Percentiles rank a stretch among this genome's conserved stretches.
These are phyloP conservation scores for Botrytis fragariae DNA, from an alignment of 2,329 filamentous ascomycete genomes.

Conservation along the genomic window DNA sequence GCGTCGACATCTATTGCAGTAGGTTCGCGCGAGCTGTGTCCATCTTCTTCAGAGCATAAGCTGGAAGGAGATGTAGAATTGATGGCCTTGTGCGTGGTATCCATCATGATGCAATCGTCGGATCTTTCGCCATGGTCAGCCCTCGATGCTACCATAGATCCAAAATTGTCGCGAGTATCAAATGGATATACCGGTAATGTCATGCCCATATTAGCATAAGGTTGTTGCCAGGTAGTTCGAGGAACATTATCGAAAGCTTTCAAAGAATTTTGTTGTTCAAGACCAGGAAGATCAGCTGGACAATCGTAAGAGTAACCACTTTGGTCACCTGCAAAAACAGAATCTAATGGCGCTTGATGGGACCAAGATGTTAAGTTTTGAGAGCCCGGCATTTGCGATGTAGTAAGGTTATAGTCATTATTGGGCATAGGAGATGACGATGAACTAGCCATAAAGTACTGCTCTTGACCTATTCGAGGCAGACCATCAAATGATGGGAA, in stretches of 20 bases:
- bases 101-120: slow-evolving; percentile 16
- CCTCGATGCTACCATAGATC: background rate
- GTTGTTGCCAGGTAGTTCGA: slow-evolving; percentile 25
- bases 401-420: slow-evolving; percentile 25
- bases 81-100: slow-evolving; percentile 18
- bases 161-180: slow-evolving; percentile 22
- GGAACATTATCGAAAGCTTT: slow-evolving; percentile 25
- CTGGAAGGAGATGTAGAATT: slow-evolving; percentile 25
- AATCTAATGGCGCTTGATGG: slow-evolving; percentile 23
- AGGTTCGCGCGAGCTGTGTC: slow-evolving; percentile 30
- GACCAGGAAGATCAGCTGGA: slow-evolving; percentile 24
- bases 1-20: slow-evolving; percentile 33
- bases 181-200: slow-evolving; percentile 26
- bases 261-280: slow-evolving; percentile 22
- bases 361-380: slow-evolving; percentile 29
- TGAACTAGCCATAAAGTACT: slow-evolving; percentile 29
- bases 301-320: slow-evolving; percentile 29
- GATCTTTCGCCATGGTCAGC: slow-evolving; percentile 6
- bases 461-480: slow-evolving; percentile 28
- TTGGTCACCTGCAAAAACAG: slow-evolving; percentile 22
- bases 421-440: slow-evolving; percentile 23
- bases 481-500: slow-evolving; percentile 34
- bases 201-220: slow-evolving; percentile 24
- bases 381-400: slow-evolving; percentile 7
- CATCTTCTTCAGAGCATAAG: slow-evolving; percentile 34